These are phyloP conservation scores for Talaromyces amestolkiae DNA, from an alignment of 2,329 filamentous ascomycete species.

Conservation along the genomic window DNA sequence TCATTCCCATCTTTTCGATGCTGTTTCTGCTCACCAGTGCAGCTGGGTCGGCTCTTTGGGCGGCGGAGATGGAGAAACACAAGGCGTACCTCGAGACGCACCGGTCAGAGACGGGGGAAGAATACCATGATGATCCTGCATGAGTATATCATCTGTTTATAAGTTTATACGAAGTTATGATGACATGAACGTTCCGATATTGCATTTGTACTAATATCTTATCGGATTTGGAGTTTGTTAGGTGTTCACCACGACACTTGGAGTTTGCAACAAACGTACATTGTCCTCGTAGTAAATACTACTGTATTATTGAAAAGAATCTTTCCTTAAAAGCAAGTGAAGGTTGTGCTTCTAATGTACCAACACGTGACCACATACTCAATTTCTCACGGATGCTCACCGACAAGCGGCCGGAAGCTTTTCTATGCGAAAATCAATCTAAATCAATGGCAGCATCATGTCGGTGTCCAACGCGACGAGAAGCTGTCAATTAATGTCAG, in stretches of 20 bases:
- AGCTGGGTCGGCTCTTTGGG: slow-evolving; percentile 83
- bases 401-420: neutral
- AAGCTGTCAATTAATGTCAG: neutral
- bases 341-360: neutral
- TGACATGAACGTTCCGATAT: neutral
- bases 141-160: neutral
- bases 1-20: slow-evolving; percentile 90
- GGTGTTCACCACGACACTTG: neutral
- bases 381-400: neutral
- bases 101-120: slow-evolving; percentile 24
- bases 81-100: slow-evolving; percentile 32
- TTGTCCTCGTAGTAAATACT: neutral
- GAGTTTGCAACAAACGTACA: neutral
- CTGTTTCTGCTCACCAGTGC: slow-evolving; percentile 88
- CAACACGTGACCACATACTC: neutral
- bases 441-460: neutral
- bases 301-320: neutral
- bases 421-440: neutral
- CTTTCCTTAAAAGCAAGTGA: neutral
- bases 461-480: neutral
- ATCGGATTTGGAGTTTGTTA: neutral
- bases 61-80: slow-evolving; percentile 69
- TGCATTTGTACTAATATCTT: neutral
- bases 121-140: slow-evolving; percentile 38
- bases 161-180: neutral